These are phyloP conservation scores for Eustoma russellianum DNA, from an alignment of 257 asterid species.

Conservation along the genomic window DNA sequence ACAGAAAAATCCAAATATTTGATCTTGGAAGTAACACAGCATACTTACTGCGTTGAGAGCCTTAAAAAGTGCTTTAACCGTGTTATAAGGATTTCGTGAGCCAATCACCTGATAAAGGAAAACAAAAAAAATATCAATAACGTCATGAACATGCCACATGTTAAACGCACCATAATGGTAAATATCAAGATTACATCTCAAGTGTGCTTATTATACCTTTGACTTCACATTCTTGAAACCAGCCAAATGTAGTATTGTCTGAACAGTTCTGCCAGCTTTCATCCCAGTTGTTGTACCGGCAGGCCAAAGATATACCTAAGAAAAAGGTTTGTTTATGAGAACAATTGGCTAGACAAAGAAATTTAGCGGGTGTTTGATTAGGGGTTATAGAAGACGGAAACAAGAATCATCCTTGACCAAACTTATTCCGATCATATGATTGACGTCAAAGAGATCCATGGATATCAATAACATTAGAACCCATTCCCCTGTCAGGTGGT, in stretches of 20 bases:
- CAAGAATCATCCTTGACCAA: too few relatives aligned
- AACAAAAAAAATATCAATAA: slow-evolving; percentile 4
- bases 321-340: neutral
- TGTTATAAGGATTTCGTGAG: slow-evolving; percentile 89
- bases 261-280: slow-evolving; percentile 88
- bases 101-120: slow-evolving; percentile 57
- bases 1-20: neutral
- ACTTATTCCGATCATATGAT: too few relatives aligned
- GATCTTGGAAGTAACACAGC: slow-evolving; percentile 4
- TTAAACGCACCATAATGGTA: neutral
- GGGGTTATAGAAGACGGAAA: too few relatives aligned
- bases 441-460: too few relatives aligned
- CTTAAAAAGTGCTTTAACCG: slow-evolving; percentile 87
- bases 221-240: slow-evolving; percentile 94
- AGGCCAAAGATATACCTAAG: slow-evolving; percentile 90
- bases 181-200: too few relatives aligned
- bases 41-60: slow-evolving; percentile 76
- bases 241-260: slow-evolving; percentile 64
- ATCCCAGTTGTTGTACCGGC: slow-evolving; percentile 77
- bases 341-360: too few relatives aligned
- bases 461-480: too few relatives aligned
- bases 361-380: too few relatives aligned
- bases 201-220: slow-evolving; percentile 37
- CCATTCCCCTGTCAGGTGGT: too few relatives aligned
- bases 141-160: neutral